A percentile compares a stretch with the other conserved stretches of the same genome.
Evolutionary conservation across 176 grass and related monocot genomes (phyloP).

Genomic region (Chrysopogon serrulatus): DNA sequence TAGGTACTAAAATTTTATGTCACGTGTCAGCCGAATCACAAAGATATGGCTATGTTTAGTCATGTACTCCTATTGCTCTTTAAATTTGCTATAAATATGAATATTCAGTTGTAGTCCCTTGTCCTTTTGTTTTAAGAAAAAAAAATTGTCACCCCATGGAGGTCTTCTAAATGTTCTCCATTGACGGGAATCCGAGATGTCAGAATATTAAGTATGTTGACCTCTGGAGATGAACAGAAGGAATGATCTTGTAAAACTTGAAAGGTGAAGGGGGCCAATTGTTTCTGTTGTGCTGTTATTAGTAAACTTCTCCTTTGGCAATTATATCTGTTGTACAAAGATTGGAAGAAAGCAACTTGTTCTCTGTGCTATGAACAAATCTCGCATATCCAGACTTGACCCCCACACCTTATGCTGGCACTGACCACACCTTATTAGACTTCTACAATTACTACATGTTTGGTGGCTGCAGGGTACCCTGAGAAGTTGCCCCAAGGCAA

Average conservation of each 20-base stretch:
- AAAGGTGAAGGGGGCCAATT: slow-evolving; percentile 9
- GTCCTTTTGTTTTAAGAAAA: neutral
- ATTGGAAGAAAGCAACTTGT: neutral
- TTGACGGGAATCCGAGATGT: neutral
- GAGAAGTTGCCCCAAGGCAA: slow-evolving; percentile 60
- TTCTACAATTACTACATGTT: slow-evolving; percentile 12
- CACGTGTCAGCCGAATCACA: slow-evolving; percentile 1
- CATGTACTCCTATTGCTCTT: neutral
- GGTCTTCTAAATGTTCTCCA: neutral
- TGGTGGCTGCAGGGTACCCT: slow-evolving; percentile 59
- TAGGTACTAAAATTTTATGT: neutral
- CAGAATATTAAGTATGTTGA: neutral
- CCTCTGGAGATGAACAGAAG: neutral
- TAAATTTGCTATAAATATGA: neutral
- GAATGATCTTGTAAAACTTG: neutral
- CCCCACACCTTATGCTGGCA: neutral
- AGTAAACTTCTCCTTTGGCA: neutral
- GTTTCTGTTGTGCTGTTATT: neutral
- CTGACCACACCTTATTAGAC: neutral
- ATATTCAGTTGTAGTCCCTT: neutral
- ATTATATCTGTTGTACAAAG: neutral
- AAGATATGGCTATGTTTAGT: slow-evolving; percentile 10
- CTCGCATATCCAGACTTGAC: neutral
- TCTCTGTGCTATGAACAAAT: neutral
- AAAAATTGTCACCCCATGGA: neutral